These are phyloP conservation scores for Oryza longistaminata DNA, from an alignment of 176 grass and related monocot genomes.

Conservation along the genomic window DNA sequence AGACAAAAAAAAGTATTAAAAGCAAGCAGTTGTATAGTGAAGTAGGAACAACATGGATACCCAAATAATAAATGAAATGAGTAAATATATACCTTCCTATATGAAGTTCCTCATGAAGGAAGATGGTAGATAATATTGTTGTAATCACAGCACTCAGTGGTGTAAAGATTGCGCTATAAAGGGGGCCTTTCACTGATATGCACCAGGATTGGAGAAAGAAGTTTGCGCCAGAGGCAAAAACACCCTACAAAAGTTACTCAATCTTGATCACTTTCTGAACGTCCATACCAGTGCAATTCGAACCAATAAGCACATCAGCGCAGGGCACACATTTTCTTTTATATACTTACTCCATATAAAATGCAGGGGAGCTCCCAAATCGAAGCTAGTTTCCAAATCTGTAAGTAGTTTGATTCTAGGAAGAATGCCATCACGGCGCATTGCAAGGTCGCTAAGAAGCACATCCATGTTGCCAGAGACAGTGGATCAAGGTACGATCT, in stretches of 20 bases:
- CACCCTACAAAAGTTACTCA: slow-evolving; percentile 39
- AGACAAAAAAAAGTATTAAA: background rate
- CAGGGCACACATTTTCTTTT: background rate
- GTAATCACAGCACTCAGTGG: slow-evolving; percentile 61
- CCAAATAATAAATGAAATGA: background rate
- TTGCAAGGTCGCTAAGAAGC: slow-evolving; percentile 67
- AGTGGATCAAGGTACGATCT: slow-evolving; percentile 57
- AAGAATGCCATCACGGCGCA: slow-evolving; percentile 48
- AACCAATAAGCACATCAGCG: background rate
- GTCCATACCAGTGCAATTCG: background rate
- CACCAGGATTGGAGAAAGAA: slow-evolving; percentile 71
- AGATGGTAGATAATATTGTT: slow-evolving; percentile 33
- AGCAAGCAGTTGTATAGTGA: background rate
- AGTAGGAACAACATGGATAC: background rate
- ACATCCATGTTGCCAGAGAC: slow-evolving; percentile 66
- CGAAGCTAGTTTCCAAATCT: slow-evolving; percentile 58
- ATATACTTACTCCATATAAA: slow-evolving; percentile 56
- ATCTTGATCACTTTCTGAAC: background rate
- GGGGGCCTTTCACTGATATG: slow-evolving; percentile 63
- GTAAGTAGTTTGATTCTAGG: slow-evolving; percentile 40
- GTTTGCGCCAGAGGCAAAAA: slow-evolving; percentile 64
- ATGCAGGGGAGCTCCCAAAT: slow-evolving; percentile 60
- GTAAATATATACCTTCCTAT: slow-evolving; percentile 56
- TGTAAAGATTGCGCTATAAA: slow-evolving; percentile 66
- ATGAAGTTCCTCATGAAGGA: slow-evolving; percentile 58